These are phyloP conservation scores for Populus deltoides DNA, from an alignment of 345 rosid species.

Conservation along the genomic window DNA sequence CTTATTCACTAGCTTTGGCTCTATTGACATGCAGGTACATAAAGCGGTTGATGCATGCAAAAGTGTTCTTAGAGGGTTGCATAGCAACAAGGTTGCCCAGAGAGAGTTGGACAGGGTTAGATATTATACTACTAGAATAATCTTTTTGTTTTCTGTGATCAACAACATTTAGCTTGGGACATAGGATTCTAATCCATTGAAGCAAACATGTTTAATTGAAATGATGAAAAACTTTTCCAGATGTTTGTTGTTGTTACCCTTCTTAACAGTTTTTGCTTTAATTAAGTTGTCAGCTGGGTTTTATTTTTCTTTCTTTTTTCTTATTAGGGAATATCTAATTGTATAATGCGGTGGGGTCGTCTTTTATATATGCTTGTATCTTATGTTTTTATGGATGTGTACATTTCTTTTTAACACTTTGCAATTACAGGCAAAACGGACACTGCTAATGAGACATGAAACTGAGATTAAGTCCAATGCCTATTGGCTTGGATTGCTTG, in stretches of 20 bases:
- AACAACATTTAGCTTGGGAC: background rate
- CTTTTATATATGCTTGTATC: background rate
- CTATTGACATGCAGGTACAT: constrained; percentile 54
- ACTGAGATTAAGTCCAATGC: constrained; percentile 98
- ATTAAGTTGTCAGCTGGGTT: constrained; percentile 2
- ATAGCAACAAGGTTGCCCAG: constrained; percentile 71
- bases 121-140: constrained; percentile 13
- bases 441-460: constrained; percentile 98
- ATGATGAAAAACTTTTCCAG: background rate
- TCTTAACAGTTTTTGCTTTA: background rate
- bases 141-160: background rate
- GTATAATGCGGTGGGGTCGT: background rate
- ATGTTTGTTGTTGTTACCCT: background rate
- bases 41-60: constrained; percentile 99
- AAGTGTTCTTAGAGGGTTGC: constrained; percentile 89
- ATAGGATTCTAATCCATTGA: background rate
- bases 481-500: constrained; percentile 95
- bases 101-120: constrained; percentile 98
- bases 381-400: background rate
- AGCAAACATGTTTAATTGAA: background rate
- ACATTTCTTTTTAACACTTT: constrained; percentile 1
- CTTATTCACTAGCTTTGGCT: constrained; percentile 21
- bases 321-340: background rate
- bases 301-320: background rate
- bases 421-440: constrained; percentile 76